A percentile compares a stretch with the other conserved stretches of the same genome.
phyloP scores from a whole-genome alignment of 2,329 filamentous ascomycete species.

The Zasmidium cellare region DNA sequence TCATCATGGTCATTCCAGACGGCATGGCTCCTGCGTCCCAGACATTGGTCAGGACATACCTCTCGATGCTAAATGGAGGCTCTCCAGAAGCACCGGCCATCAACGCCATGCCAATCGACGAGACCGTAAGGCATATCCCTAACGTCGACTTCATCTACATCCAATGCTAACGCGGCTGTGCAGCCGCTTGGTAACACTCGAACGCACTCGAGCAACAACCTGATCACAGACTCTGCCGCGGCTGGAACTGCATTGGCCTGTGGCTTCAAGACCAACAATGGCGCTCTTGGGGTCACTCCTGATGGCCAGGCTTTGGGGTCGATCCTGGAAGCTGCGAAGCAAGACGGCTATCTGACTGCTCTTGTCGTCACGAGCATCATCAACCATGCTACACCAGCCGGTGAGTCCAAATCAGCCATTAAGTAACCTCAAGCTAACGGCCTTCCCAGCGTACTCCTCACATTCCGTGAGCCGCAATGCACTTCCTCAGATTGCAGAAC shows the following conservation, averaged over 20 bases:
- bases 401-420: background rate
- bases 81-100: background rate
- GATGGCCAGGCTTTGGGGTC: conserved; percentile 39
- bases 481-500: conserved; percentile 40
- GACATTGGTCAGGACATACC: background rate
- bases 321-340: conserved; percentile 43
- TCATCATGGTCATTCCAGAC: background rate
- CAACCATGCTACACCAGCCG: conserved; percentile 37
- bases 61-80: background rate
- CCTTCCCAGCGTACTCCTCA: conserved; percentile 32
- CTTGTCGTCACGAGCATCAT: conserved; percentile 46
- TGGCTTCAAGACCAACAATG: conserved; percentile 43
- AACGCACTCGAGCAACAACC: conserved; percentile 30
- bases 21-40: background rate
- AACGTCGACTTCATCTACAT: background rate
- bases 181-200: conserved; percentile 31
- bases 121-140: background rate
- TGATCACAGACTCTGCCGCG: conserved; percentile 45
- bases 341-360: conserved; percentile 42
- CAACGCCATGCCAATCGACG: background rate
- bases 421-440: background rate
- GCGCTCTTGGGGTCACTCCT: conserved; percentile 38
- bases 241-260: conserved; percentile 43
- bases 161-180: background rate
- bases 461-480: conserved; percentile 38